Evolutionary conservation across 495 filamentous ascomycete species (phyloP).

Genomic region (Astrothelium macrocarpum): DNA sequence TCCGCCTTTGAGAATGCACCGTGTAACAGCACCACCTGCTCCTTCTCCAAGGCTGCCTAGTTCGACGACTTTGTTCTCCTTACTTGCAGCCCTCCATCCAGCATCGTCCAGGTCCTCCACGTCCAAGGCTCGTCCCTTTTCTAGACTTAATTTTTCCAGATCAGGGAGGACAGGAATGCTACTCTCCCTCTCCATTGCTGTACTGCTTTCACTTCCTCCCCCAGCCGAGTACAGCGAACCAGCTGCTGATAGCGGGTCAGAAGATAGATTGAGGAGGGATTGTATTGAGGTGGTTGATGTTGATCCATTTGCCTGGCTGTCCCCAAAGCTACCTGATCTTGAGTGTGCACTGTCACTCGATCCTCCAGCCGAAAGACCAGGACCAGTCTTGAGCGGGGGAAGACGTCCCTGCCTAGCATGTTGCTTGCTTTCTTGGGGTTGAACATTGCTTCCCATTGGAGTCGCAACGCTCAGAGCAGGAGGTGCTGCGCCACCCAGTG

Average conservation of each 20-base stretch:
- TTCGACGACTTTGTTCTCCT: conserved; percentile 77
- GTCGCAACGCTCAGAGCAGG: conserved; percentile 74
- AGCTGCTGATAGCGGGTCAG: conserved; percentile 79
- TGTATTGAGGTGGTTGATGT: conserved; percentile 75
- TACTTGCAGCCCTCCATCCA: conserved; percentile 85
- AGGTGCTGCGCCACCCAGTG: conserved; percentile 30
- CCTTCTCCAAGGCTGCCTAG: conserved; percentile 88
- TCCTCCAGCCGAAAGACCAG: conserved; percentile 40
- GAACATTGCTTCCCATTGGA: conserved; percentile 65
- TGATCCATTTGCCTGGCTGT: conserved; percentile 63
- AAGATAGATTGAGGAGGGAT: conserved; percentile 60
- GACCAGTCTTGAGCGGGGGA: conserved; percentile 40
- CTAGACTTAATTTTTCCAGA: conserved; percentile 63
- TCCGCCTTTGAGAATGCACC: conserved; percentile 75
- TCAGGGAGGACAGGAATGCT: conserved; percentile 60
- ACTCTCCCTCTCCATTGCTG: conserved; percentile 65
- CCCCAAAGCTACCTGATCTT: conserved; percentile 64
- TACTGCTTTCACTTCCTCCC: conserved; percentile 47
- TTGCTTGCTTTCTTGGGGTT: conserved; percentile 49
- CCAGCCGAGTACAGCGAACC: conserved; percentile 72
- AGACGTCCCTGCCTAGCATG: conserved; percentile 38
- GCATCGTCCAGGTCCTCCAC: conserved; percentile 92
- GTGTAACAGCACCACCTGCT: conserved; percentile 89
- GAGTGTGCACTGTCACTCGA: conserved; percentile 67
- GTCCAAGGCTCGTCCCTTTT: conserved; percentile 72